Conservation (phyloP, 2,329 filamentous ascomycete species). For the Paracamarosporium sp. region DNA sequence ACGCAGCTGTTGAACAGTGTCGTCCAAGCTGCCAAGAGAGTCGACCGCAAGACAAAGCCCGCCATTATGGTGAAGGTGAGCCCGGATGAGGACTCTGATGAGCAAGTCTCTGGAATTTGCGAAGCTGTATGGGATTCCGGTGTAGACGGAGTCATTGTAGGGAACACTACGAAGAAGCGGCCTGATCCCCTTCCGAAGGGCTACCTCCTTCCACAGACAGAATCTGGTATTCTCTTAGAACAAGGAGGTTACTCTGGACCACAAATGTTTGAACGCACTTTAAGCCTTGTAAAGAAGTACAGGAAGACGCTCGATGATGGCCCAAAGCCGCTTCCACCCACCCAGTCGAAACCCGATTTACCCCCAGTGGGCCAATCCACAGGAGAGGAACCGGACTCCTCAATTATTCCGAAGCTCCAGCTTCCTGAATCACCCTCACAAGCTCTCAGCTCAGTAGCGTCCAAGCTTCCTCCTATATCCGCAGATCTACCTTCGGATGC, state of each 20-base stretch:
- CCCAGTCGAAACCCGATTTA: slow-evolving; percentile 10
- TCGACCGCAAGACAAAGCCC: slow-evolving; percentile 74
- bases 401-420: slow-evolving; percentile 25
- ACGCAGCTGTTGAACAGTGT: slow-evolving; percentile 82
- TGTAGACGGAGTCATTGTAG: slow-evolving; percentile 94
- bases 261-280: slow-evolving; percentile 81
- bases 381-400: slow-evolving; percentile 18
- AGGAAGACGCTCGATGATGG: slow-evolving; percentile 59
- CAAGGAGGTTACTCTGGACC: slow-evolving; percentile 91
- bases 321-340: slow-evolving; percentile 34
- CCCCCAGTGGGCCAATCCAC: slow-evolving; percentile 14
- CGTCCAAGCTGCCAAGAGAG: slow-evolving; percentile 75
- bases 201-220: slow-evolving; percentile 68
- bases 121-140: slow-evolving; percentile 68
- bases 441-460: slow-evolving; percentile 4
- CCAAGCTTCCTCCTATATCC: slow-evolving; percentile 18
- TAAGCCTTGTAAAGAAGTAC: slow-evolving; percentile 81
- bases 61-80: slow-evolving; percentile 98
- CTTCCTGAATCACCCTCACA: slow-evolving; percentile 7
- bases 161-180: slow-evolving; percentile 91
- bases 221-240: slow-evolving; percentile 73
- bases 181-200: slow-evolving; percentile 73
- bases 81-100: slow-evolving; percentile 87
- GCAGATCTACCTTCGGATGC: slow-evolving; percentile 25
- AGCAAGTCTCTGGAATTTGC: slow-evolving; percentile 87